These are phyloP conservation scores for Syzygium grande DNA, from an alignment of 345 rosid species.

Conservation along the genomic window DNA sequence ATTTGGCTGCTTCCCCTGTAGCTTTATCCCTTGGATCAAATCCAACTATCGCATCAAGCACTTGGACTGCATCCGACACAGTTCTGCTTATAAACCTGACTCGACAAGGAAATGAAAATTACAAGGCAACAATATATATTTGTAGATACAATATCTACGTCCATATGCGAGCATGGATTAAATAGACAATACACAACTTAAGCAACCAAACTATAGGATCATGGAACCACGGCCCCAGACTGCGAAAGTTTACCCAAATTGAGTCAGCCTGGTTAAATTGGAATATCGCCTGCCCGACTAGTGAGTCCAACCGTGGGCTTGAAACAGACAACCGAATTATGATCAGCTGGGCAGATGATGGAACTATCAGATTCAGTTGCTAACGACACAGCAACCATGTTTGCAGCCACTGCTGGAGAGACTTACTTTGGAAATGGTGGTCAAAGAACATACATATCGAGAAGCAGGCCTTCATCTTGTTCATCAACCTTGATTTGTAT, in stretches of 20 bases:
- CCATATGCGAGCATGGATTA: background rate
- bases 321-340: constrained; percentile 57
- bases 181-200: background rate
- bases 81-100: constrained; percentile 21
- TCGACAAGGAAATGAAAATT: background rate
- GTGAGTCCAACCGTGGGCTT: constrained; percentile 78
- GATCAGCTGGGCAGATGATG: constrained; percentile 43
- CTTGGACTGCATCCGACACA: constrained; percentile 20
- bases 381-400: constrained; percentile 35
- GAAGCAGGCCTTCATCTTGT: background rate
- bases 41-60: constrained; percentile 19
- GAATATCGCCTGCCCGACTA: constrained; percentile 57
- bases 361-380: constrained; percentile 81
- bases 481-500: background rate
- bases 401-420: constrained; percentile 1
- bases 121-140: background rate
- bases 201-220: background rate
- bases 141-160: too few species aligned
- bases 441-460: background rate
- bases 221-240: background rate
- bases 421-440: background rate
- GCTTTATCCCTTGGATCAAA: constrained; percentile 16
- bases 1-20: constrained; percentile 12
- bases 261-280: constrained; percentile 16
- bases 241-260: constrained; percentile 8